A percentile compares a stretch with the other conserved stretches of the same genome.
phyloP scores from a whole-genome alignment of 352 stramenopile genomes.

The Phytophthora sojae region DNA sequence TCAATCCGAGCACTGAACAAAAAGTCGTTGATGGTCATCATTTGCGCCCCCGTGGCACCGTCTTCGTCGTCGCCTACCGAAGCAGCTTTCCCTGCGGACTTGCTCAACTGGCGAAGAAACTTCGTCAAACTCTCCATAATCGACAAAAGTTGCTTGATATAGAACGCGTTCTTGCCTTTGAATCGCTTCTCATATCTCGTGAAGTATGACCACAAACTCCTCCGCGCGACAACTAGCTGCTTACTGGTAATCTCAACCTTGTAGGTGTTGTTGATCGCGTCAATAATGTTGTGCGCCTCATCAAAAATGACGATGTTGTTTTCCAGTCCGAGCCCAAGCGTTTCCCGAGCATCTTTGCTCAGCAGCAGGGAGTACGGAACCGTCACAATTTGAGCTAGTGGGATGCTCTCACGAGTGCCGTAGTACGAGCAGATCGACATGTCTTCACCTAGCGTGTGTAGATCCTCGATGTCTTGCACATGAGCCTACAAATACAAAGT shows the following conservation, averaged over 20 bases:
- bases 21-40: constrained; percentile 90
- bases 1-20: constrained; percentile 82
- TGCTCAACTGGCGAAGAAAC: constrained; percentile 71
- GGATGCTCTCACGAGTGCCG: constrained; percentile 89
- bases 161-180: constrained; percentile 88
- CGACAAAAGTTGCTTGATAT: constrained; percentile 90
- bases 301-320: constrained; percentile 97
- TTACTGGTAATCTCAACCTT: constrained; percentile 82
- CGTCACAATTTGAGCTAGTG: constrained; percentile 89
- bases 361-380: constrained; percentile 96
- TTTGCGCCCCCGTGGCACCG: constrained; percentile 45
- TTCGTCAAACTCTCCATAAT: constrained; percentile 82
- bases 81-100: constrained; percentile 19
- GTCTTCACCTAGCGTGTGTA: constrained; percentile 90
- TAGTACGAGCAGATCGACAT: constrained; percentile 98
- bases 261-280: constrained; percentile 95
- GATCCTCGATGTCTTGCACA: constrained; percentile 97
- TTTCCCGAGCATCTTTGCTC: constrained; percentile 90
- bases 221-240: constrained; percentile 71
- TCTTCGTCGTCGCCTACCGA: constrained; percentile 29
- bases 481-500: constrained; percentile 52
- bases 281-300: constrained; percentile 99
- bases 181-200: constrained; percentile 90
- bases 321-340: constrained; percentile 87
- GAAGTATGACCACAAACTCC: constrained; percentile 88